Evolutionary conservation across 75 land plant genomes (phyloP).

Genomic region (Sequoia sempervirens): DNA sequence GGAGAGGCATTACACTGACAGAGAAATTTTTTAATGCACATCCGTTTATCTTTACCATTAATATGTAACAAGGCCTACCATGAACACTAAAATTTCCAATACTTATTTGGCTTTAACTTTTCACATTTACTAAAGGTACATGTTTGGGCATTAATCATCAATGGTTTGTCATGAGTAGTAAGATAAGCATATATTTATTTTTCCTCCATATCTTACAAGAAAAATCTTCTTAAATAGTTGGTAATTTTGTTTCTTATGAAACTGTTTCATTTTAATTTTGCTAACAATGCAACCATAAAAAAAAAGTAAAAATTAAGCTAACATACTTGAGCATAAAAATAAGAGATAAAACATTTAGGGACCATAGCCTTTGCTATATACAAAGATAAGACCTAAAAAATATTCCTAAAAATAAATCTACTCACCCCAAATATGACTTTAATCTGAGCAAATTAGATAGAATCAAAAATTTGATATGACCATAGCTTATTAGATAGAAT

Average conservation of each 20-base stretch:
- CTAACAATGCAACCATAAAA: neutral
- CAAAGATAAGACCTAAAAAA: neutral
- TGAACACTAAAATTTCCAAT: neutral
- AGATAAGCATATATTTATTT: neutral
- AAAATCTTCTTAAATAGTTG: neutral
- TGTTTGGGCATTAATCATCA: neutral
- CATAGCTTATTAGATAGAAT: neutral
- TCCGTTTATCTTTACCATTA: neutral
- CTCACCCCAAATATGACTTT: neutral
- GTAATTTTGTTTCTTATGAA: neutral
- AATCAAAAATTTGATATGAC: neutral
- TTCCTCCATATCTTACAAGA: neutral
- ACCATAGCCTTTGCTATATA: neutral
- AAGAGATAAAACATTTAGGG: neutral
- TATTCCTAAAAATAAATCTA: neutral
- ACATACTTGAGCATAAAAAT: neutral
- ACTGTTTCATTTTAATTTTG: neutral
- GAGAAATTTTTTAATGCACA: neutral
- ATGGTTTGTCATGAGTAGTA: neutral
- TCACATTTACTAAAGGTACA: neutral
- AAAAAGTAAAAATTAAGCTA: neutral
- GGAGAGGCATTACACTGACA: neutral
- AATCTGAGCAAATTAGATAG: neutral
- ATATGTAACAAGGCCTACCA: neutral
- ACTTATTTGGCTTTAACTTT: neutral